Base-by-base conservation (phyloP, 2,329 filamentous ascomycete species). In the Paecilomyces fulvus region DNA sequence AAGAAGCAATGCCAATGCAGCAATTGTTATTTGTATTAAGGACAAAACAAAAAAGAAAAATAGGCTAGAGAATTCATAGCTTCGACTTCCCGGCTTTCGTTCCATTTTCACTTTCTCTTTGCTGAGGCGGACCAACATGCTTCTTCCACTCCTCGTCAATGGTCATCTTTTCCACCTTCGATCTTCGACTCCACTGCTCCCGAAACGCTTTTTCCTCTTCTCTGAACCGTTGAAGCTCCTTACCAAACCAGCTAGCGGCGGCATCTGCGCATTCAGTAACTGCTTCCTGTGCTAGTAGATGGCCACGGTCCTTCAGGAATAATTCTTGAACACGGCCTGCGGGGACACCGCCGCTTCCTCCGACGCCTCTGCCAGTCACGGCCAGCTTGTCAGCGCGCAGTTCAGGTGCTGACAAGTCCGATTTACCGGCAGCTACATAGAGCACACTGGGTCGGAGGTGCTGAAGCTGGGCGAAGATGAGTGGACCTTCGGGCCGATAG, bases 261-360 rank as follows among this genome's bases (percentile, higher is more conserved):
- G 80, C 66, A 57, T 81, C 76, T 1, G 90, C 92, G 59, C 86
- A 88, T 64, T 83, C 77, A 1, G 65, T 75, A 0, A 89, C 88
- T 43, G 82, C 81, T 72, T 96, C 91, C 83, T 96, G 89, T 0
- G 92, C 87, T 28, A 96, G 83, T 48, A 96, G 72, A 71, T 97
- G 92, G 0, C 92, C 90, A 5, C 80, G 78, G 0, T 80, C 80
- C 28, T 86, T 74, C 7, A 94, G 72, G 14, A 83, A 76, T 4
- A 89, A 80, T 61, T 85, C 79, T 56, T 77, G 79, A 1, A 96
- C 91, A 50, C 84, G 78, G 0, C 88, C 89, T 11, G 80, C 80
- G n/a, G 51, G 87, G 82, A 17, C 90, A 83, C 72, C 73, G 21
- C 73, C 74, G 62, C 73, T 67, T 49, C 77, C 68, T 28, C 78